These are phyloP conservation scores for Chrysoporthe deuterocubensis DNA, from an alignment of 2,329 filamentous ascomycete species.

Conservation along the genomic window DNA sequence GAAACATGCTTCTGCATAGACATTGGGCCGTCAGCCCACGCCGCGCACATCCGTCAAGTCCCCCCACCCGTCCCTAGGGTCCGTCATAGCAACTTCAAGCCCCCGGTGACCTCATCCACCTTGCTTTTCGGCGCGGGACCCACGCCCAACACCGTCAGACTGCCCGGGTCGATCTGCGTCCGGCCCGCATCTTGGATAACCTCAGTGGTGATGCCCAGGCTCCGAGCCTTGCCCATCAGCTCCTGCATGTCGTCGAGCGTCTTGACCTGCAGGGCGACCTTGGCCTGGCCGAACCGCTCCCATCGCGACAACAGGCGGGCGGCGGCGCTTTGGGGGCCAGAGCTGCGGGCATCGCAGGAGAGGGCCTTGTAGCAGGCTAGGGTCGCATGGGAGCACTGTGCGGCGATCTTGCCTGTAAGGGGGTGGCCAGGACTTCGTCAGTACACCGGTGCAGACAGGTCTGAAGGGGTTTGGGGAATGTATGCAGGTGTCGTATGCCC, in stretches of 20 bases:
- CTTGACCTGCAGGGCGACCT: constrained; percentile 90
- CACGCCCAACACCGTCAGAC: constrained; percentile 87
- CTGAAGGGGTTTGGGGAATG: neutral
- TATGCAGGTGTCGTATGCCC: neutral
- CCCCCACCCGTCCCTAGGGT: neutral
- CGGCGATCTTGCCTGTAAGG: constrained; percentile 85
- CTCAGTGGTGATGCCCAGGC: constrained; percentile 83
- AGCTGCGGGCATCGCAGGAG: constrained; percentile 54
- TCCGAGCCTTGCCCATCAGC: constrained; percentile 77
- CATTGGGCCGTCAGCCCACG: neutral
- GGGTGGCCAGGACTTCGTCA: constrained; percentile 17
- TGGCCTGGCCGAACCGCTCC: constrained; percentile 86
- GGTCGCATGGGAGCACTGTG: constrained; percentile 94
- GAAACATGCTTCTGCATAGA: neutral
- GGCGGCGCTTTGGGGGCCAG: constrained; percentile 53
- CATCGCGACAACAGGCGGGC: constrained; percentile 76
- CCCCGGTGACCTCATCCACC: constrained; percentile 83
- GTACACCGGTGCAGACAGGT: neutral
- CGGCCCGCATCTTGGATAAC: constrained; percentile 94
- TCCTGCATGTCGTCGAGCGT: constrained; percentile 80
- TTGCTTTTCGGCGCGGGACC: constrained; percentile 82
- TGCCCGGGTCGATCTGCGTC: constrained; percentile 94
- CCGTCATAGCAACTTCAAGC: constrained; percentile 75
- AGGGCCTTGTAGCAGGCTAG: constrained; percentile 95
- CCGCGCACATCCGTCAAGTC: neutral